Evolutionary conservation across 192 early-diverging fungal genomes (phyloP).

Genomic region (Gonapodya sp.): DNA sequence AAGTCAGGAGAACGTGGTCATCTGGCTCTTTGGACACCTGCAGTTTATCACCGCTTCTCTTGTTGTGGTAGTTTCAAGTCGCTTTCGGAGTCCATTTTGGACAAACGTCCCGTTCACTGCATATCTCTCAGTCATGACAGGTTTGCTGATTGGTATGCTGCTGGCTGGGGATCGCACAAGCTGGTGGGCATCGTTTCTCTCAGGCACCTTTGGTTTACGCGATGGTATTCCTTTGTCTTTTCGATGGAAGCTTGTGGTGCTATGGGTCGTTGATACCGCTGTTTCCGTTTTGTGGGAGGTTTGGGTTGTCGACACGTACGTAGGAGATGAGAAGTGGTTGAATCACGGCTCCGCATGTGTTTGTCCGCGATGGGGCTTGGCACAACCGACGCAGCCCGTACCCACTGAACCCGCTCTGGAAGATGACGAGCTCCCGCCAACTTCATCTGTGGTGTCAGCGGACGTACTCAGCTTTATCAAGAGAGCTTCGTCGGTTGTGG

Average conservation of each 20-base stretch:
- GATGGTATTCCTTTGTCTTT: background rate
- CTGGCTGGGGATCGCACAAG: background rate
- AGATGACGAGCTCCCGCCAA: too few relatives aligned
- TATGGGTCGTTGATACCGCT: background rate
- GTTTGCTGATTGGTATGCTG: conserved; percentile 21
- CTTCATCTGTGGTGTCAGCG: too few relatives aligned
- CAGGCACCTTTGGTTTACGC: background rate
- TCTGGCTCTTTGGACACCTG: conserved; percentile 39
- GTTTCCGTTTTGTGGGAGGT: background rate
- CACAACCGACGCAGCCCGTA: too few relatives aligned
- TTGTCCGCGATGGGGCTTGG: too few relatives aligned
- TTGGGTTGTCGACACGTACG: background rate
- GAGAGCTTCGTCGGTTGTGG: too few relatives aligned
- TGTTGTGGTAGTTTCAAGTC: conserved; percentile 19
- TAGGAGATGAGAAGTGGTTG: background rate
- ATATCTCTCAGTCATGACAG: conserved; percentile 16
- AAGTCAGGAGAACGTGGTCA: conserved; percentile 31
- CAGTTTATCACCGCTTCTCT: conserved; percentile 24
- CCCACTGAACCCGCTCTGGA: too few relatives aligned
- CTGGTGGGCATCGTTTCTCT: background rate
- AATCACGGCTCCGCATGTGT: too few relatives aligned
- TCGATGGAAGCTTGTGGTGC: background rate
- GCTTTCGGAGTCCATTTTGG: conserved; percentile 32
- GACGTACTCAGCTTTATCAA: too few relatives aligned
- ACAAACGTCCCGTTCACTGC: conserved; percentile 28